These are phyloP conservation scores for Exophiala spinifera DNA, from an alignment of 2,329 filamentous ascomycete species.

Conservation along the genomic window DNA sequence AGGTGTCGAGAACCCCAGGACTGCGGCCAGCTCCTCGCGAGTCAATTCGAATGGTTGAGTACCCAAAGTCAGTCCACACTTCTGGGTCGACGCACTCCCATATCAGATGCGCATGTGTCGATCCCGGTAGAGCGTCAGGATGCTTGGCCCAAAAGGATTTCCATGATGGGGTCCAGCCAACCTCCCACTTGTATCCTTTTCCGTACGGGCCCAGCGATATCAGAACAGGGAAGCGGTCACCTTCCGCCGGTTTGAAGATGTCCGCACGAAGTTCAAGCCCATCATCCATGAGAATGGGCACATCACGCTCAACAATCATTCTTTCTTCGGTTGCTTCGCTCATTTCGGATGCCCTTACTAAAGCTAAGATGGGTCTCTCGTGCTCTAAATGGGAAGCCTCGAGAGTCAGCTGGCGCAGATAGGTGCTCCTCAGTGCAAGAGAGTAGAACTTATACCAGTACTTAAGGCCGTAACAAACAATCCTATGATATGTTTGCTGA, in stretches of 20 bases:
- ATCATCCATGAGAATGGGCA: slow-evolving; percentile 29
- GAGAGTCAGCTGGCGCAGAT: no score
- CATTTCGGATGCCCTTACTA: no score
- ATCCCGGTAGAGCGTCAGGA: slow-evolving; percentile 1
- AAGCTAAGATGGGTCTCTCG: no score
- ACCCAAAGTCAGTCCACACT: slow-evolving; percentile 2
- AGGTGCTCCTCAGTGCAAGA: no score
- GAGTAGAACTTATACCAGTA: no score
- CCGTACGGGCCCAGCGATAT: slow-evolving; percentile 1
- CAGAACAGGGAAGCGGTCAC: slow-evolving; percentile 30
- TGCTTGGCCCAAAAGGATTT: not conserved
- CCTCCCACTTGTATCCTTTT: slow-evolving; percentile 4
- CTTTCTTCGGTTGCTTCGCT: not conserved
- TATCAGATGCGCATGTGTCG: not conserved
- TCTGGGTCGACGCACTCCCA: not conserved
- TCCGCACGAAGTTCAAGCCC: slow-evolving; percentile 30
- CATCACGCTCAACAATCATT: slow-evolving; percentile 29
- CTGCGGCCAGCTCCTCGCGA: slow-evolving; percentile 30
- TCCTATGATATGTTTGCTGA: no score
- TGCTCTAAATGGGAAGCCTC: no score
- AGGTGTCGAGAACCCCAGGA: slow-evolving; percentile 35
- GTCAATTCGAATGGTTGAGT: slow-evolving; percentile 29
- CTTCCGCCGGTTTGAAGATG: slow-evolving; percentile 28
- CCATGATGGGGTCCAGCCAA: not conserved
- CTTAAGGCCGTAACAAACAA: no score